Evolutionary conservation across 148 eudicot genomes (phyloP).

Genomic region (Silene conica): DNA sequence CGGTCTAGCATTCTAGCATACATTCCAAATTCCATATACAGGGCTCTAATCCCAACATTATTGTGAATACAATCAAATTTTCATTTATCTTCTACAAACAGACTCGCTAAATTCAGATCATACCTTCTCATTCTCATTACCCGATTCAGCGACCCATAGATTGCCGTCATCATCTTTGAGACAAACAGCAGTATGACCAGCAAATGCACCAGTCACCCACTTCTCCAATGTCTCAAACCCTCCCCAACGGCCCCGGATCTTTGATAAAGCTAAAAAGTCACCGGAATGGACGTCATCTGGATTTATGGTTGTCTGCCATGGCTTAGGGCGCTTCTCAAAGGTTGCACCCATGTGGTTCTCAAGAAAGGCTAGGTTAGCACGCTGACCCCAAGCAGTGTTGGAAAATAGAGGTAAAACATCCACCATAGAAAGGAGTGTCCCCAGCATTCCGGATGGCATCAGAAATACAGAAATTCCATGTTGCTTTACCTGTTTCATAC

Average conservation of each 20-base stretch:
- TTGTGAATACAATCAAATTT: too few species aligned
- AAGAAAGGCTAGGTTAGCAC: constrained; percentile 76
- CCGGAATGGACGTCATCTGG: constrained; percentile 93
- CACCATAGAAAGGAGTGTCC: constrained; percentile 87
- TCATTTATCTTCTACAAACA: too few species aligned
- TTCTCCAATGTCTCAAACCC: constrained; percentile 98
- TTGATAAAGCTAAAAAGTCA: constrained; percentile 93
- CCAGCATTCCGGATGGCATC: constrained; percentile 99
- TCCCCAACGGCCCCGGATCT: constrained; percentile 99
- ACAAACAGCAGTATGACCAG: constrained; percentile 98
- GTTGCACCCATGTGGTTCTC: constrained; percentile 92
- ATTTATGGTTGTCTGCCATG: constrained; percentile 67
- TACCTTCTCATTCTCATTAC: constrained; percentile 98
- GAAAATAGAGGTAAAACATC: constrained; percentile 92
- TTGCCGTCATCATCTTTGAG: constrained; percentile 83
- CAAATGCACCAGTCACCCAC: constrained; percentile 99
- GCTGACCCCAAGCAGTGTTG: constrained; percentile 84
- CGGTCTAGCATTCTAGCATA: not conserved
- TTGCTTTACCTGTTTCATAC: constrained; percentile 75
- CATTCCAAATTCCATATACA: not conserved
- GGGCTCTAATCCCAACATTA: too few species aligned
- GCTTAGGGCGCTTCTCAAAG: constrained; percentile 76
- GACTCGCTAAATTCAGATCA: too few species aligned
- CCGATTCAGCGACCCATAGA: constrained; percentile 98
- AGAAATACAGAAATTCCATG: constrained; percentile 94